Base-by-base conservation (phyloP, 192 early-diverging fungal genomes). In the Coemansia sp. region DNA sequence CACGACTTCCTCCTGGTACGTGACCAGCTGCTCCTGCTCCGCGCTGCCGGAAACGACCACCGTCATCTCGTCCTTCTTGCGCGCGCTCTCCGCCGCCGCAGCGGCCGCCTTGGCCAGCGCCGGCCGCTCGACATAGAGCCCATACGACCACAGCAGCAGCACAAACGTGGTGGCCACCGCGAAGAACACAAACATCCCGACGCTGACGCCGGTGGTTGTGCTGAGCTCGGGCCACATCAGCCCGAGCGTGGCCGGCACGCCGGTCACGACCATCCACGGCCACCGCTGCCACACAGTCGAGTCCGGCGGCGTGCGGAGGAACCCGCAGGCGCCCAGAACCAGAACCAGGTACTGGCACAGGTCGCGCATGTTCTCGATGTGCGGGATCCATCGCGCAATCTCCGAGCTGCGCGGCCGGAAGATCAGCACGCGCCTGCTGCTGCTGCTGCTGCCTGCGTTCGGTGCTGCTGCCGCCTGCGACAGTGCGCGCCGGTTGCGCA, bases 171-270 rank as follows among this genome's bases (percentile, higher is more conserved):
- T 59, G 16, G 81, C 39, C 2, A 58, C 67, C 21, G 75, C 65
- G 69, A 85, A 81, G 67, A 75, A 70, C 11, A 65, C 54, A 23
- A 81, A 77, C 44, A 85, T 81, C 3, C 79, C 77, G 4, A 68
- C 58, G 67, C 75, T 75, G 43, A 71, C 68, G 18, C 83, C 83
- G 16, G 78, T 81, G 1, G 72, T 75, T 5, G 80, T 82, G 65
- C 71, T 69, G 41, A 82, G 65, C 39, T 85, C 83, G 0, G 78
- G 68, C 83, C 83, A 85, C 67, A 81, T 48, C 8, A 85, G 54
- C 1, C 83, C 79, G 18, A 84, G 66, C 3, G 72, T 63, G 11
- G 70, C 67, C 10, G 83, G 83, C 11, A 77, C 62, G 16, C 75
- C 78, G 0, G 68, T 43, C 3, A 77, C 56, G 1, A 84, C 23